Conservation (phyloP, 2,329 filamentous ascomycete species). For the Emergomyces pasteurianus region DNA sequence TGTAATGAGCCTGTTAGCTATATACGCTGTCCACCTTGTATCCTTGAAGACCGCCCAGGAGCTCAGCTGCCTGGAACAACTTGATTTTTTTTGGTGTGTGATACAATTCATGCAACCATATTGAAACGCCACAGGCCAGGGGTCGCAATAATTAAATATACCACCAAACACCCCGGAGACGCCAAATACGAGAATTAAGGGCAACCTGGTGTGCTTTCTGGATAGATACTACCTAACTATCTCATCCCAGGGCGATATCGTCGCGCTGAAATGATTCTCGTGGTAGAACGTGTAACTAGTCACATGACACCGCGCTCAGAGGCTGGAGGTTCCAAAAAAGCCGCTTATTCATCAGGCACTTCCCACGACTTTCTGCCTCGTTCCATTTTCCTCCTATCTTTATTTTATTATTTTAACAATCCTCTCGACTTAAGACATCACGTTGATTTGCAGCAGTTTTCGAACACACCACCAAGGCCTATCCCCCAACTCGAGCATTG, state of each 20-base stretch:
- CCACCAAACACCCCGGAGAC: background rate
- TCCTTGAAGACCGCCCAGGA: background rate
- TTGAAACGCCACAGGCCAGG: background rate
- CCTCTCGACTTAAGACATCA: constrained; percentile 5
- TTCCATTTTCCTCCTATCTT: background rate
- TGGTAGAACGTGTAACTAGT: background rate
- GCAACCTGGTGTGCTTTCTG: background rate
- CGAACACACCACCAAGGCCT: background rate
- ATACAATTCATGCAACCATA: background rate
- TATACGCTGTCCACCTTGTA: background rate
- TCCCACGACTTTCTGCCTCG: too few species aligned
- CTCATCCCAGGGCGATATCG: background rate
- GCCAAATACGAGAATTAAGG: background rate
- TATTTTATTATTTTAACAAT: too few species aligned
- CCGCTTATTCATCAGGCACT: too few species aligned
- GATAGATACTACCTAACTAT: background rate
- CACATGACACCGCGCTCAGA: background rate
- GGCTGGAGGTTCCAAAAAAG: too few species aligned
- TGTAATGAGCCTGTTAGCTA: background rate
- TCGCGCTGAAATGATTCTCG: background rate
- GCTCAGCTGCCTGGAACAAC: background rate
- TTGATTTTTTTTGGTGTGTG: background rate
- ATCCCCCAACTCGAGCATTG: constrained; percentile 3
- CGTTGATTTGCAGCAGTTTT: background rate
- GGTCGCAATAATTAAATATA: background rate